Conservation (phyloP, 208 protist genomes). For the Trichomonas tenax region DNA sequence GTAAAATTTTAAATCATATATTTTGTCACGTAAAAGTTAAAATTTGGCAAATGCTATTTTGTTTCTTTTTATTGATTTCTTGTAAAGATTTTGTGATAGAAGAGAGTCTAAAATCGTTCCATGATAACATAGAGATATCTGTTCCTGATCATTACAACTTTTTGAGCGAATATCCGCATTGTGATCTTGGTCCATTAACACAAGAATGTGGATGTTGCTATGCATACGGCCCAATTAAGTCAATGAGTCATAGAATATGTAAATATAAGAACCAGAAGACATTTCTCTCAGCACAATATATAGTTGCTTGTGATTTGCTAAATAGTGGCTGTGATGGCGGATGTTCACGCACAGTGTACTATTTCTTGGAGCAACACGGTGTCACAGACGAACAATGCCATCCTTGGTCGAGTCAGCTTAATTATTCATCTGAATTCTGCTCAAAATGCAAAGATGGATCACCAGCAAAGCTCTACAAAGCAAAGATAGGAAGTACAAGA, state of each 20-base stretch:
- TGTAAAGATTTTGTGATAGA: not conserved
- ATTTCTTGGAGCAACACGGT: slow-evolving; percentile 17
- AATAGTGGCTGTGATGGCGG: not conserved
- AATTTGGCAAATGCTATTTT: not conserved
- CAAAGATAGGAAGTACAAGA: not conserved
- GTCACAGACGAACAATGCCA: not conserved
- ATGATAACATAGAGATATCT: not conserved
- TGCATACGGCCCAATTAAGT: not conserved
- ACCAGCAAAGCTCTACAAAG: not conserved
- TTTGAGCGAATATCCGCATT: not conserved
- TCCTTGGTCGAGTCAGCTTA: not conserved
- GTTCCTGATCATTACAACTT: not conserved
- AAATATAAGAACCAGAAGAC: not conserved
- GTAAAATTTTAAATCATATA: not conserved
- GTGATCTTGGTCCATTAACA: not conserved
- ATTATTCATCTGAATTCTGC: not conserved
- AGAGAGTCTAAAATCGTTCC: too few species aligned
- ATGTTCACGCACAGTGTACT: not conserved
- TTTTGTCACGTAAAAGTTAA: not conserved
- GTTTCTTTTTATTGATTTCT: not conserved
- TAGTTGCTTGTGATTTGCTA: not conserved
- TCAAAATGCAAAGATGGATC: not conserved
- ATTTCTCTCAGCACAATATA: not conserved
- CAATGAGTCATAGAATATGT: slow-evolving; percentile 4
- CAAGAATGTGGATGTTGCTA: slow-evolving; percentile 19